Base-by-base conservation (phyloP, 192 early-diverging fungal species). In the Coemansia pectinata region DNA sequence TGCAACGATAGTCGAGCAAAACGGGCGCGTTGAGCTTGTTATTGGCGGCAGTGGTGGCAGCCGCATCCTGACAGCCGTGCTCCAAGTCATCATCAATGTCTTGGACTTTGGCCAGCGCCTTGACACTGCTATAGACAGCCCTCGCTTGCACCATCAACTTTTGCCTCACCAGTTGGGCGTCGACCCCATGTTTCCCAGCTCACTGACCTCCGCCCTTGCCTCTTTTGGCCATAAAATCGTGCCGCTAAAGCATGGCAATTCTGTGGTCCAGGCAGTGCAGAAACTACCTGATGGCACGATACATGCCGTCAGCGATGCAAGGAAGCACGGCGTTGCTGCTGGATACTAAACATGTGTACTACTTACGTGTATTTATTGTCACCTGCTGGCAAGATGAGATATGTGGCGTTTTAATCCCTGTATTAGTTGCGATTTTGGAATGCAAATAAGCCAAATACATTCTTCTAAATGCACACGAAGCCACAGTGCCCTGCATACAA, bases 111-210 rank as follows among this genome's bases (percentile, higher is more conserved):
- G 78, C 5, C 77, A 89, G 78, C 82, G 84, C 42, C 70, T 94
- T 0, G 86, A 85, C 62, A 69, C 89, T 19, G 95, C 96, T 1
- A 79, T 97, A 0, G 87, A 88, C 45, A 60, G 69, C 36, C 91
- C 93, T 6, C 87, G 96, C 14, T 71, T 93, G 38, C 96, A 98
- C 76, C 93, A 97, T 74, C 96, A 98, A 76, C 86, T 98, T 60
- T 71, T 96, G 62, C 96, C 96, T 4, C 84, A 97, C 68, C 66
- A 76, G 66, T 84, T 86, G 14, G 58, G 61, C n/a, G 72, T 88
- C 0, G 88, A 90, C 65, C 72, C 84, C 25, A 76, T 79, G 17
- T 80, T 79, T 62, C 63, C 73, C 9, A 41, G 64, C 14, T 58
- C 65, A 4, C 7, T 84, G 21, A 60, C 80, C 1, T 62, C 78